Base-by-base conservation (phyloP, 2,329 filamentous ascomycete genomes). In the Ceratocystiopsis brevicomis region DNA sequence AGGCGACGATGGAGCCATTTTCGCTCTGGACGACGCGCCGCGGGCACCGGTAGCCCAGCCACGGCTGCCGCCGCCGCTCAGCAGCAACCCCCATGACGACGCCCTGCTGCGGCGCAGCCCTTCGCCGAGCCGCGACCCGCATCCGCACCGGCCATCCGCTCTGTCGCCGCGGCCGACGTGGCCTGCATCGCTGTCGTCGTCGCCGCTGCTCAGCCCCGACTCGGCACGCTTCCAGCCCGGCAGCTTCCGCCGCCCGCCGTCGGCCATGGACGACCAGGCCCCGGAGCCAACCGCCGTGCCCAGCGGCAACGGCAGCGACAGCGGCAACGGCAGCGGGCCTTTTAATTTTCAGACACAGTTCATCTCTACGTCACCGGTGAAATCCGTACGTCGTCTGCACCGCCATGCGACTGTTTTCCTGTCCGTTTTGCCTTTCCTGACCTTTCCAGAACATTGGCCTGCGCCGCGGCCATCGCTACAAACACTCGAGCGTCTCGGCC, bases 261-360 rank as follows among this genome's bases (percentile, higher is more conserved):
- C 36, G 2, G 39, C 37, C 37, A 44, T 46, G 45, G 45, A 46
- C 33, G 45, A 41, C 39, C 37, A 19, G 30, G 8, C 4, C 25
- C 6, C 25, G 6, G 25, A 30, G 25, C 25, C 25, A 9, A 9
- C 17, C 21, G 6, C 37, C 39, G 32, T 38, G 39, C 32, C 35
- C 38, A 38, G 13, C 44, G 44, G 38, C 38, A 11, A 35, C 30
- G 37, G 35, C 44, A 41, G 38, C 41, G 19, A 15, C 37, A 35
- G 15, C 17, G 32, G 25, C 25, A 30, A 30, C 19, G 19, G 19
- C 25, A 30, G 25, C 25, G 25, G 25, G 8, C 88, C 88, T 1
- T 96, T 98, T 73, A 96, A 96, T 62, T 96, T 96, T 61, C 76
- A 92, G 62, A 82, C 88, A 1, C 78, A 82, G 56, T 70, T 77